Percentiles rank a stretch among this genome's conserved stretches.
Evolutionary conservation across 1,139 yeast genomes (phyloP).

Genomic region (Protomyces macrosporus): DNA sequence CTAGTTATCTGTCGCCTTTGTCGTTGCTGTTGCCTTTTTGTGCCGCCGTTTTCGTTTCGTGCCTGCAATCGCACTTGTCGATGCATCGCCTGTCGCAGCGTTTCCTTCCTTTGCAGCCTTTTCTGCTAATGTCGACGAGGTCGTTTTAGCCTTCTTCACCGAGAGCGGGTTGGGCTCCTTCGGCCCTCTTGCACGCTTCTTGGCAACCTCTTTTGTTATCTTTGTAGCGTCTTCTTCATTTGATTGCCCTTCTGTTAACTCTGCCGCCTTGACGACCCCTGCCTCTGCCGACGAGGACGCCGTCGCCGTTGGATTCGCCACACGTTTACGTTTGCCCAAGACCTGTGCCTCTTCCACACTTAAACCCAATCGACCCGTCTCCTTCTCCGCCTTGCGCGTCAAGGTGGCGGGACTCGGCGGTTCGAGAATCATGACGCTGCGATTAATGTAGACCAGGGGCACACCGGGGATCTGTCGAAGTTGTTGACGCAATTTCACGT

Average conservation of each 20-base stretch:
- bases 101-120: background rate
- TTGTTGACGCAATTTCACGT: slow-evolving; percentile 58
- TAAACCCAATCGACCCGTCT: slow-evolving; percentile 53
- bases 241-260: background rate
- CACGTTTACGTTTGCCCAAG: slow-evolving; percentile 24
- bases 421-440: slow-evolving; percentile 95
- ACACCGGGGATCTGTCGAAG: slow-evolving; percentile 79
- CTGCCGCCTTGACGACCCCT: background rate
- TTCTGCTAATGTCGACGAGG: background rate
- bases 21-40: background rate
- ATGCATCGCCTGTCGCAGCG: background rate
- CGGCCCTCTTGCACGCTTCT: slow-evolving; percentile 18
- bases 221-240: background rate
- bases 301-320: background rate
- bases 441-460: slow-evolving; percentile 77
- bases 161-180: slow-evolving; percentile 29
- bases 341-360: slow-evolving; percentile 24
- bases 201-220: background rate
- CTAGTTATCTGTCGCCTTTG: background rate
- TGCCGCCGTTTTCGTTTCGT: background rate
- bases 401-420: slow-evolving; percentile 74
- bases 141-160: slow-evolving; percentile 27
- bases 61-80: too few relatives aligned
- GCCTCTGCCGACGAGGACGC: background rate
- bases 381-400: slow-evolving; percentile 51